These are phyloP conservation scores for Acaromyces ingoldii DNA, from an alignment of 1,284 basidiomycete genomes.

Conservation along the genomic window DNA sequence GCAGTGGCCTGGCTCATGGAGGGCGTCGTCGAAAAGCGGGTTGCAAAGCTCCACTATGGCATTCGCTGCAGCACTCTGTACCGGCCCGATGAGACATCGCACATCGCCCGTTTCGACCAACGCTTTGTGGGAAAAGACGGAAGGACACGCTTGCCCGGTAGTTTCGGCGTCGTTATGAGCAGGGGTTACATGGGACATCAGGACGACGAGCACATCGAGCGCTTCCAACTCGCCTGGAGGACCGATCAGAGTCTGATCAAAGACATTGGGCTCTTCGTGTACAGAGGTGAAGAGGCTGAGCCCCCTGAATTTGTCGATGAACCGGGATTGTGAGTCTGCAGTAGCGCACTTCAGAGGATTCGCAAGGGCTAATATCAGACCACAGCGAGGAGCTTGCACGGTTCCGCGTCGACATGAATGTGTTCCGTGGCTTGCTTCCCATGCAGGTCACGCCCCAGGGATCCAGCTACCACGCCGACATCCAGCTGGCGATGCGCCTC, in stretches of 20 bases:
- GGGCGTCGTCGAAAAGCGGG: constrained; percentile 8
- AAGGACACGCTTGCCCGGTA: constrained; percentile 4
- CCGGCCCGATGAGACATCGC: constrained; percentile 1
- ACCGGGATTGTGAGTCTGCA: constrained; percentile 10
- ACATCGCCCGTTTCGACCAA: constrained; percentile 1
- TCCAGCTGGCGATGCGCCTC: constrained; percentile 12
- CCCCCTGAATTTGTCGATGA: constrained; percentile 12
- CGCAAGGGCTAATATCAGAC: background rate
- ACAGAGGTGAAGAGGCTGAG: constrained; percentile 8
- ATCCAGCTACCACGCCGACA: constrained; percentile 3
- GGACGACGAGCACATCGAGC: constrained; percentile 7
- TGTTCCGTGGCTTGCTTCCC: constrained; percentile 9
- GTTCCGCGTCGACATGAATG: constrained; percentile 11
- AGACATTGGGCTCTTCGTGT: constrained; percentile 8
- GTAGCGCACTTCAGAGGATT: background rate
- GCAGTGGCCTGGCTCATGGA: constrained; percentile 11
- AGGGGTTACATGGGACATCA: constrained; percentile 3
- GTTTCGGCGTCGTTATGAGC: constrained; percentile 5
- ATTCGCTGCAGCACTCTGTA: constrained; percentile 9
- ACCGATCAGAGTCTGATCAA: background rate
- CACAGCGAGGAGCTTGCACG: constrained; percentile 8
- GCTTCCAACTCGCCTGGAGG: constrained; percentile 6
- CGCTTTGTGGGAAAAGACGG: constrained; percentile 7
- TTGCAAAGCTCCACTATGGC: constrained; percentile 8
- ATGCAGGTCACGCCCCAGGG: constrained; percentile 6